Evolutionary conservation across 768 basidiomycete genomes (phyloP).

Genomic region (Suillus subalutaceus): DNA sequence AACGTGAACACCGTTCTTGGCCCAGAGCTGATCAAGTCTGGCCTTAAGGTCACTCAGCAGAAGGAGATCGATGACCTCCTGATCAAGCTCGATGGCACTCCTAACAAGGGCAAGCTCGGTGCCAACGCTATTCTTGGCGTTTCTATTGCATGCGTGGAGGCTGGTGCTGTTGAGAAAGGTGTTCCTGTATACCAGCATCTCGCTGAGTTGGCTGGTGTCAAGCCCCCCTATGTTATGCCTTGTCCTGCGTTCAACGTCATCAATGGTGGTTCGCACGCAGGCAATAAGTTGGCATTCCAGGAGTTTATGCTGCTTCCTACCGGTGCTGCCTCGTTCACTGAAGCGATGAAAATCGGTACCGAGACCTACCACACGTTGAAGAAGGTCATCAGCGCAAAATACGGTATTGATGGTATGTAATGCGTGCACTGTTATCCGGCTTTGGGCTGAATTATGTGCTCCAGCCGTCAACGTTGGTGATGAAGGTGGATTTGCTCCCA

Average conservation of each 20-base stretch:
- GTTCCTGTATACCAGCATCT: constrained; percentile 96
- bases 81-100: constrained; percentile 95
- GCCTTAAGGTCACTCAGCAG: constrained; percentile 84
- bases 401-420: constrained; percentile 92
- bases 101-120: constrained; percentile 99
- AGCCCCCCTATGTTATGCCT: constrained; percentile 92
- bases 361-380: constrained; percentile 98
- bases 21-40: constrained; percentile 83
- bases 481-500: constrained; percentile 99
- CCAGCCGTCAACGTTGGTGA: constrained; percentile 98
- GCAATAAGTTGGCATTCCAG: constrained; percentile 99
- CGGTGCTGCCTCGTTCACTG: constrained; percentile 87
- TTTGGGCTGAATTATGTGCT: constrained; percentile 14
- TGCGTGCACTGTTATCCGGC: background rate
- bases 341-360: constrained; percentile 98
- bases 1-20: constrained; percentile 94
- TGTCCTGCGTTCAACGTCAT: constrained; percentile 98
- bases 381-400: constrained; percentile 98
- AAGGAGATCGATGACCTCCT: constrained; percentile 97
- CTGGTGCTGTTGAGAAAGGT: constrained; percentile 93
- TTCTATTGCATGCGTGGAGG: constrained; percentile 92
- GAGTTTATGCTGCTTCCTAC: constrained; percentile 99
- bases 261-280: constrained; percentile 99
- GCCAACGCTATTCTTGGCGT: constrained; percentile 99
- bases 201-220: constrained; percentile 93